Evolutionary conservation across 306 rosid genomes (phyloP).

Genomic region (Sicyos baderoa): DNA sequence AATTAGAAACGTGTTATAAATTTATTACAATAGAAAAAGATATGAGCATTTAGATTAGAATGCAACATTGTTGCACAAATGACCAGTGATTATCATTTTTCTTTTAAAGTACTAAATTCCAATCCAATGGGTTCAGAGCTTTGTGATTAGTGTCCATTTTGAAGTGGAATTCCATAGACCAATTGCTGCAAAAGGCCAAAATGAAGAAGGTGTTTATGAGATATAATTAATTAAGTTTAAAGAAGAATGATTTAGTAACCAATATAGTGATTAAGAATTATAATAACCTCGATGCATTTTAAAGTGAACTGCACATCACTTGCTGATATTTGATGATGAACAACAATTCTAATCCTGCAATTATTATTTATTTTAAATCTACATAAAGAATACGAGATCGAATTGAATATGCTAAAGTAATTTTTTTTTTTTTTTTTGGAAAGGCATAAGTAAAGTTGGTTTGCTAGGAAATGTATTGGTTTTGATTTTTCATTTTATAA

Average conservation of each 20-base stretch:
- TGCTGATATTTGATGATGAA: slow-evolving; percentile 71
- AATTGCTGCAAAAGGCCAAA: background rate
- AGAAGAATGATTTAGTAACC: background rate
- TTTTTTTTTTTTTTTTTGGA: too few relatives aligned
- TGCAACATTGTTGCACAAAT: background rate
- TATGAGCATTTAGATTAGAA: background rate
- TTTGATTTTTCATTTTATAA: background rate
- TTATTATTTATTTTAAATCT: too few relatives aligned
- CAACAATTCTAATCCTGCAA: slow-evolving; percentile 40
- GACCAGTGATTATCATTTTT: background rate
- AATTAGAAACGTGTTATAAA: too few relatives aligned
- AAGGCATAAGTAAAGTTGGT: too few relatives aligned
- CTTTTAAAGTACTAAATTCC: background rate
- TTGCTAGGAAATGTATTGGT: background rate
- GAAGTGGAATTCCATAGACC: background rate
- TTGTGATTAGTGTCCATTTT: background rate
- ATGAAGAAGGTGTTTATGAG: background rate
- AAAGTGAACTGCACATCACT: slow-evolving; percentile 61
- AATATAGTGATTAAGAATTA: background rate
- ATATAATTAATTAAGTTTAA: background rate
- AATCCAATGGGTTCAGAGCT: background rate
- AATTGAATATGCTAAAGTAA: background rate
- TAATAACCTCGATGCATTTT: slow-evolving; percentile 65
- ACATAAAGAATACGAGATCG: background rate
- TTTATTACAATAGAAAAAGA: too few relatives aligned